Evolutionary conservation across 495 filamentous ascomycete species (phyloP).

Genomic region (Acidomyces sp.): DNA sequence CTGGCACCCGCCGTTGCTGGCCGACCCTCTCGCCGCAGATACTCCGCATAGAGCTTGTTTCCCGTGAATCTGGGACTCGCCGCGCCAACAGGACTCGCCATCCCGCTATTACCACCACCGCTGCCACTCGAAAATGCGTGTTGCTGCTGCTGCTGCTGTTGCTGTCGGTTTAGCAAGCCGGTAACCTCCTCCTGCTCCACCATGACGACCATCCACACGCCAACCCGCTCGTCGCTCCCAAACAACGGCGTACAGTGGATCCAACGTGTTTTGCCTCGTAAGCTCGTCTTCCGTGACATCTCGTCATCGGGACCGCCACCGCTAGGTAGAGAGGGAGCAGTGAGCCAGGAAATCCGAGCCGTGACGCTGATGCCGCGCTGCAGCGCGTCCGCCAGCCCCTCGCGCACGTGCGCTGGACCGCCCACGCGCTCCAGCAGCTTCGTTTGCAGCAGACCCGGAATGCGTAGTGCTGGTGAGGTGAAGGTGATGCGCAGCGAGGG

Average conservation of each 20-base stretch:
- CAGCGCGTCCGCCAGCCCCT: slow-evolving; percentile 26
- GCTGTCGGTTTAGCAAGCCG: slow-evolving; percentile 11
- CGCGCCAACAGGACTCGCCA: slow-evolving; percentile 12
- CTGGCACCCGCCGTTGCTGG: neutral
- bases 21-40: slow-evolving; percentile 22
- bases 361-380: slow-evolving; percentile 27
- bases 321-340: neutral
- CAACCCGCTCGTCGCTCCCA: slow-evolving; percentile 43
- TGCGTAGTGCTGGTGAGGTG: slow-evolving; percentile 29
- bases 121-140: too few species aligned
- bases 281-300: neutral
- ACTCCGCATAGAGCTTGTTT: slow-evolving; percentile 28
- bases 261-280: slow-evolving; percentile 34
- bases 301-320: too few species aligned
- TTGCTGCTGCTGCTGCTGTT: neutral
- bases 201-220: slow-evolving; percentile 55
- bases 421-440: slow-evolving; percentile 29
- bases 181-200: slow-evolving; percentile 38
- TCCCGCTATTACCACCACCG: neutral
- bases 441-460: slow-evolving; percentile 29
- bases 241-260: slow-evolving; percentile 51
- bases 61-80: slow-evolving; percentile 18
- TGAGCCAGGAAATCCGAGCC: slow-evolving; percentile 29
- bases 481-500: slow-evolving; percentile 33
- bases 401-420: slow-evolving; percentile 26